Conservation (phyloP, 345 rosid species). For the Pelargonium nanum region DNA sequence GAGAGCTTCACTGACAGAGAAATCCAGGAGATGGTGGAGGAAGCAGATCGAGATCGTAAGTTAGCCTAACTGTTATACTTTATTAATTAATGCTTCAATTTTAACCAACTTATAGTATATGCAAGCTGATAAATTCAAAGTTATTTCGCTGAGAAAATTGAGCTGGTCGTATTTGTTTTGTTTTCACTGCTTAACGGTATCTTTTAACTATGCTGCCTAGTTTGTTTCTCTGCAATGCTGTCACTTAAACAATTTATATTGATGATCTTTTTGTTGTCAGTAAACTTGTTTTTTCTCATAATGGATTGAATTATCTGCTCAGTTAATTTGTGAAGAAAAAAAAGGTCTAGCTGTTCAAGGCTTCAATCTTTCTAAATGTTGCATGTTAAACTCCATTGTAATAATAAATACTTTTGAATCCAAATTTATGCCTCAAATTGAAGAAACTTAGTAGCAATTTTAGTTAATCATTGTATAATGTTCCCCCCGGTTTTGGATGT, state of each 20-base stretch:
- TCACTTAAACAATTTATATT: too few species aligned
- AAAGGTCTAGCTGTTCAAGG: too few species aligned
- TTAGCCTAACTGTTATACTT: neutral
- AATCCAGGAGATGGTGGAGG: conserved; percentile 67
- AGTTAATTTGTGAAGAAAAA: too few species aligned
- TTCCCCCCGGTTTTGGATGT: neutral
- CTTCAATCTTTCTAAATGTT: neutral
- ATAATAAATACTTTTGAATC: neutral
- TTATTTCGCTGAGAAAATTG: neutral
- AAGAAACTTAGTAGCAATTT: neutral
- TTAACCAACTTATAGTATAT: neutral
- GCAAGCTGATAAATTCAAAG: neutral
- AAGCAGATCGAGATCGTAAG: conserved; percentile 81
- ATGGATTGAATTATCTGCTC: neutral
- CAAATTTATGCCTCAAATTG: neutral
- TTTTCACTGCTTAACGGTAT: neutral
- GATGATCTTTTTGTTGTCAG: too few species aligned
- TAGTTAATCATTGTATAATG: too few species aligned
- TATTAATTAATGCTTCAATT: neutral
- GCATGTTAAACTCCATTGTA: neutral
- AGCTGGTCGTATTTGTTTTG: neutral
- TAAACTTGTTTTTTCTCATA: too few species aligned
- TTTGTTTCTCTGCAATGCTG: neutral
- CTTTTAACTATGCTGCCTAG: neutral
- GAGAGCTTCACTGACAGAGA: conserved; percentile 62